Base-by-base conservation (phyloP, 805 yeast genomes). In the Hemisphaericaspora nanyangensis region DNA sequence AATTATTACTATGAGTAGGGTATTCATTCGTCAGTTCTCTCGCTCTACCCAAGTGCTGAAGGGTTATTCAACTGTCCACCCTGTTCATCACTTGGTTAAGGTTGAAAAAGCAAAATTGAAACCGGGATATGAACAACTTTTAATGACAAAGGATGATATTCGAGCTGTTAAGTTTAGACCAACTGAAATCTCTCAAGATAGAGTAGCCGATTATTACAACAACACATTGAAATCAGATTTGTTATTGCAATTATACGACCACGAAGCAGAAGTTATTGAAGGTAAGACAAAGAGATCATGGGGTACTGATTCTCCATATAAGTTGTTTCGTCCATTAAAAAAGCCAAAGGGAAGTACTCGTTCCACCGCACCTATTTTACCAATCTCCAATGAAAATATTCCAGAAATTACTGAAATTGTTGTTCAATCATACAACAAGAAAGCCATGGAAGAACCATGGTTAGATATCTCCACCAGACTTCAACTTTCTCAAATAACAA, bases 401-500 rank as follows among this genome's bases (percentile, higher is more conserved):
- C 96, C 99, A 1, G 72, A 68, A 43, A 65, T 93, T 33, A 71
- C 75, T 39, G 70, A 77, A n/a, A 73, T 95, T 31, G 71, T 77
- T 29, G 68, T 93, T 52, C 86, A 85, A 61, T 79, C 95, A 52
- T 91, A 77, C 55, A 91, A 79, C 34, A 79, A 77, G 49, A 80
- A 77, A 31, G 87, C 93, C 6, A 77, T 77, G 49, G 80, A 76
- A 41, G 79, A 82, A 51, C 74, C 80, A 31, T 81, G 88, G 65
- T 70, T 80, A 44, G 86, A 88, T 22, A 76, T 89, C 40, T 75
- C 89, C 25, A 87, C 95, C 8, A 70, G 79, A 37, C 72, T 87
- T 43, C 91, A 85, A 63, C 58, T 93, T 42, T 95, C 93, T 52
- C 98, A 91, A 60, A 85, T 93, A 53, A 91, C 99, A n/a, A 95